phyloP scores from a whole-genome alignment of 768 basidiomycete species.

The Lactarius akahatsu region DNA sequence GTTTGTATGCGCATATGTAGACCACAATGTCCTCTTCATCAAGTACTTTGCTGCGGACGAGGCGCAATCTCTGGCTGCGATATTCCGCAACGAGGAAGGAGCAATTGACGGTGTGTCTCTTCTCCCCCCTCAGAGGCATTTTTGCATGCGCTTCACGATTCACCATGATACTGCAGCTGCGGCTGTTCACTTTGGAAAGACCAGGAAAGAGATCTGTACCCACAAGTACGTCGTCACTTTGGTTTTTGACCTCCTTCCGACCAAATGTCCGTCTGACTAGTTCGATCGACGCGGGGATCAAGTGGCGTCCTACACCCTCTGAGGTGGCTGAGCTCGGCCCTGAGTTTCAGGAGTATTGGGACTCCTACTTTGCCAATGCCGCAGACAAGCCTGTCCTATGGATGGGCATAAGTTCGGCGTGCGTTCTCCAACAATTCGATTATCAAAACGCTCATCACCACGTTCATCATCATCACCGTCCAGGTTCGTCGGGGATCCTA shows the following conservation, averaged over 20 bases:
- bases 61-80: constrained; percentile 29
- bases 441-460: background rate
- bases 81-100: constrained; percentile 22
- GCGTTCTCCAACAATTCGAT: constrained; percentile 22
- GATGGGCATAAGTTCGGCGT: constrained; percentile 46
- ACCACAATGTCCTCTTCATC: background rate
- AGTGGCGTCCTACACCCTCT: constrained; percentile 49
- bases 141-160: background rate
- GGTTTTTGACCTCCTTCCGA: too few species aligned
- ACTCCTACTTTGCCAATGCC: constrained; percentile 46
- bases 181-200: constrained; percentile 37
- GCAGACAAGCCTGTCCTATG: constrained; percentile 58
- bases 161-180: constrained; percentile 32
- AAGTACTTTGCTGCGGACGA: constrained; percentile 12
- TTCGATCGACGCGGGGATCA: constrained; percentile 53
- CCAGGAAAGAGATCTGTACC: constrained; percentile 50
- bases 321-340: constrained; percentile 53
- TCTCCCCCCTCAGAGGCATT: background rate
- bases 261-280: background rate
- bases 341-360: constrained; percentile 50
- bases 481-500: constrained; percentile 28
- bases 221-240: constrained; percentile 41
- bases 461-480: background rate
- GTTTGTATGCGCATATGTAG: background rate
- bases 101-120: constrained; percentile 24